Conservation (phyloP, 176 grass and related monocot genomes). For the Paspalum notatum region DNA sequence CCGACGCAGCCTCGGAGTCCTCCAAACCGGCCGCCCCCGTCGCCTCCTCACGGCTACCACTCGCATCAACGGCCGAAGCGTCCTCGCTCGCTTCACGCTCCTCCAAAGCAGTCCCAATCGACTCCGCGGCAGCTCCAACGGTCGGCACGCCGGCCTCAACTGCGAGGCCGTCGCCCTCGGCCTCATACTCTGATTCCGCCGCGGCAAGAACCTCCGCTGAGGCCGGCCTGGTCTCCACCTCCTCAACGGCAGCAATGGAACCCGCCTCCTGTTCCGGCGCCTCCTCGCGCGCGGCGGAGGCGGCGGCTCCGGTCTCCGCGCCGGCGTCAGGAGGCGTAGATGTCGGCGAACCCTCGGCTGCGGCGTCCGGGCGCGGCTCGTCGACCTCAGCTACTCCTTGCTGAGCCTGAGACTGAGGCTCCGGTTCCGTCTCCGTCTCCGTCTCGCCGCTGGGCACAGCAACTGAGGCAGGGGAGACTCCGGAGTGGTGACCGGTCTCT, state of each 20-base stretch:
- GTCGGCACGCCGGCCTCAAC: background rate
- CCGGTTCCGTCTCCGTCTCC: background rate
- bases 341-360: background rate
- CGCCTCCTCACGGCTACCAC: background rate
- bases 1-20: slow-evolving; percentile 44
- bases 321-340: background rate
- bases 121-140: background rate
- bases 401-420: background rate
- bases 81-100: background rate
- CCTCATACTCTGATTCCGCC: slow-evolving; percentile 11
- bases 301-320: background rate
- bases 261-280: background rate
- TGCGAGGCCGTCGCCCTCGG: background rate
- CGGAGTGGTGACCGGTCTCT: background rate
- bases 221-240: background rate
- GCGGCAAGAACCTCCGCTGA: background rate
- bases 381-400: background rate
- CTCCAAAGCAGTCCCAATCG: background rate
- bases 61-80: background rate
- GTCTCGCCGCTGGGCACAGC: background rate
- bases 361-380: background rate
- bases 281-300: background rate
- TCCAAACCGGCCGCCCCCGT: slow-evolving; percentile 25
- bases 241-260: slow-evolving; percentile 5
- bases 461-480: background rate